Evolutionary conservation across 805 yeast genomes (phyloP), one percentile per base, ranked within the genome.

Genomic region (Candida caryicola): DNA sequence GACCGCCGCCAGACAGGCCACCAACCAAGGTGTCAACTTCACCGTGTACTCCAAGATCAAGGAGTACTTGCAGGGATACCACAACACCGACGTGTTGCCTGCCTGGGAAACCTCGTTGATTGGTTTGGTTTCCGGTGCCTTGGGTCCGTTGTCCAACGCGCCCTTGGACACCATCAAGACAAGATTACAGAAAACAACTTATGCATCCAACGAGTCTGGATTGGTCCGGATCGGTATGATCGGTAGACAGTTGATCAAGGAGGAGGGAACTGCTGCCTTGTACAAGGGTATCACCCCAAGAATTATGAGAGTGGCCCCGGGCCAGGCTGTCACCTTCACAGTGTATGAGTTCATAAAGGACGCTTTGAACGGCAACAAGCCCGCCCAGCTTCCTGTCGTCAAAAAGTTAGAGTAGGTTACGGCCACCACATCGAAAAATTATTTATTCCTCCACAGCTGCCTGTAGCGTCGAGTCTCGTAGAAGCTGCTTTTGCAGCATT

Each of bases 281-380:
- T 91, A 91, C 73, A 87, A 91, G 61, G 99, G 99, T 69, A 91
- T 91, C 59, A 89, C 97, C 17, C 99, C 99, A 52, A 83, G 99
- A 71, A 91, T 91, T 52, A 90, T 91, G 95, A 84, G 99, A 70
- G 99, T 91, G 36, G 99, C 99, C 9, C 97, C 99, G 17, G 99
- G 99, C 45, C 99, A 91, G 69, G 97, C 98, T 39, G 98, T 91
- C 40, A 93, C 97, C 13, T 91, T 91, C 70, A 93, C 98, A 5
- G 96, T 93, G 31, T 91, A 91, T 65, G 99, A 91, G 69, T 83
- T 74, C 58, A 85, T 88, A 60, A 84, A 89, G 64, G 77, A 73
- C 16, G 69, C 73, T 34, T 74, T 90, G 60, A 57, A 42, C 28
- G 70, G 71, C 35, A 60, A 57, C 36, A 44, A 46, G 4, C 36